Base-by-base conservation (phyloP, 352 stramenopile genomes). In the Phytopythium boreale region DNA sequence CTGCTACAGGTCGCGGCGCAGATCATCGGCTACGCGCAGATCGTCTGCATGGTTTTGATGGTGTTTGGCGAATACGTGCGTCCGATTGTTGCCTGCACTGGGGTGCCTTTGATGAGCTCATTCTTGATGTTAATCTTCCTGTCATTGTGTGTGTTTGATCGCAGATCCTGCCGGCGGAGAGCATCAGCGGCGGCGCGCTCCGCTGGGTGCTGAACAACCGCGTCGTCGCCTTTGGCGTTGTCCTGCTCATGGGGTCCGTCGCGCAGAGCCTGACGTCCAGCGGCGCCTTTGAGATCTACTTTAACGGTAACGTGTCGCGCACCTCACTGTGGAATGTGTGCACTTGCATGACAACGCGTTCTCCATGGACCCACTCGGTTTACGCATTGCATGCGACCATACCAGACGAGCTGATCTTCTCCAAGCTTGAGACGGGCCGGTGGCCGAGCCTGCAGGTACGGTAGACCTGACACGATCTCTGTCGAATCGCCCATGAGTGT, bases 221-320 rank as follows among this genome's bases (percentile, higher is more conserved):
- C 57, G 79, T 93, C 39, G 68, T 61, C 4, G 80, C 74, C 52
- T 91, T 95, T 64, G 77, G 84, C 29, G 65, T 91, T 17, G 79
- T 93, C 20, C 37, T 93, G 61, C 66, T 90, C 52, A 72, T 93
- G 50, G 84, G 86, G 8, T 79, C 77, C 0, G 39, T 86, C 14
- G 86, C 86, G 5, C 84, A 87, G 59, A 75, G 70, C 20, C 74
- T 95, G 56, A 69, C 88, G 49, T 81, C 86, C 15, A 82, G 84
- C 2, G 86, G 86, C 14, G 86, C 84, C 11, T 95, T 95, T 27
- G 86, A 95, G 70, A 82, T 95, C 34, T 91, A 83, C 63, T 91
- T 89, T 47, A 93, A 95, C 58, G 79, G 86, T 95, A 29, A n/a
- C 1, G 39, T 15, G 17, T 57, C 19, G 62, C 26, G 14, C 17